Percentiles rank a stretch among this genome's conserved stretches.
Evolutionary conservation across 768 basidiomycete species (phyloP).

Genomic region (Phanerochaete carnosa): DNA sequence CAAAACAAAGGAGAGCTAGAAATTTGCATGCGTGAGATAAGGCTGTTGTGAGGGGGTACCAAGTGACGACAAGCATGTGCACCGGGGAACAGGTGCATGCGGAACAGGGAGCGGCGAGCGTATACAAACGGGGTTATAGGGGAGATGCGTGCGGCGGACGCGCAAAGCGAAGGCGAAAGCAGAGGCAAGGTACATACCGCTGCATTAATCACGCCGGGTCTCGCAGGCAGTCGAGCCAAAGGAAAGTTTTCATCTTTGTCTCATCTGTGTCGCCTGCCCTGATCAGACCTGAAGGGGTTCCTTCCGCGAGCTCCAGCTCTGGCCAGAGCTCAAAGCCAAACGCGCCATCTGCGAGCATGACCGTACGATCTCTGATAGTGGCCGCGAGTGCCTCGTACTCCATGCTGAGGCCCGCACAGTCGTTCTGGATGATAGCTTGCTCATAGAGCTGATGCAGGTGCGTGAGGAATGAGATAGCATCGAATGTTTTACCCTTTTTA

Average conservation of each 20-base stretch:
- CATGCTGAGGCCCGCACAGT: neutral
- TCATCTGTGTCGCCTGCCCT: neutral
- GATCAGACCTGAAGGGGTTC: neutral
- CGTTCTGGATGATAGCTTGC: neutral
- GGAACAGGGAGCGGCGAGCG: too few relatives aligned
- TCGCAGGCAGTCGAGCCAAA: neutral
- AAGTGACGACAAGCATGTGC: too few relatives aligned
- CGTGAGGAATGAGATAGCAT: neutral
- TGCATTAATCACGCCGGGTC: too few relatives aligned
- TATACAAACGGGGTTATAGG: too few relatives aligned
- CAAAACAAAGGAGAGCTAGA: too few relatives aligned
- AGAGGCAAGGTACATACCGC: too few relatives aligned
- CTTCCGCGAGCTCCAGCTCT: neutral
- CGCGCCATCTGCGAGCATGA: neutral
- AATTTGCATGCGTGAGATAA: too few relatives aligned
- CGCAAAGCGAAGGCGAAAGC: too few relatives aligned
- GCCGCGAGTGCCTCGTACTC: conserved; percentile 6
- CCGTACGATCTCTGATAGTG: neutral
- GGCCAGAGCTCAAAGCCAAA: neutral
- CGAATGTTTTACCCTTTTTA: neutral
- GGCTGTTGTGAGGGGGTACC: too few relatives aligned
- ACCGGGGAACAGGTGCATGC: too few relatives aligned
- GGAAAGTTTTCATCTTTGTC: neutral
- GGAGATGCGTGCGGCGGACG: too few relatives aligned
- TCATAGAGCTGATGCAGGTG: neutral